Conservation (phyloP, 2,329 filamentous ascomycete species). For the Pestalotiopsis sp. region DNA sequence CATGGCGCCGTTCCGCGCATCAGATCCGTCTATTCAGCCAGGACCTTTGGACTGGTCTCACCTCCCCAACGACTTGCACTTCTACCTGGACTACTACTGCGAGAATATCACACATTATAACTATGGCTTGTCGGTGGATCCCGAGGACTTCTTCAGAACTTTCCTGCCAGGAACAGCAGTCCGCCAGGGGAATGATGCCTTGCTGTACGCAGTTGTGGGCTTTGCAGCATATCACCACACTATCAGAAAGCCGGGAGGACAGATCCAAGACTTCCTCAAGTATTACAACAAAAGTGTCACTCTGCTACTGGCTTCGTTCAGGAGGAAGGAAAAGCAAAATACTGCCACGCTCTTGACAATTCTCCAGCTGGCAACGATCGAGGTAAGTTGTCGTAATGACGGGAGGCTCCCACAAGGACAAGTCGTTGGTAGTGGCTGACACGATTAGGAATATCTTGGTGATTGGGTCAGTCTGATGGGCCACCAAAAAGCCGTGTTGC, state of each 20-base stretch:
- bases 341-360: constrained; percentile 83
- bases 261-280: constrained; percentile 78
- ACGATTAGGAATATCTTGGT: constrained; percentile 79
- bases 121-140: constrained; percentile 76
- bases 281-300: constrained; percentile 91
- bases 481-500: constrained; percentile 86
- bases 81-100: constrained; percentile 77
- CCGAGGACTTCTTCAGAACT: constrained; percentile 72
- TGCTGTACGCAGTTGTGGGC: constrained; percentile 84
- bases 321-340: constrained; percentile 69
- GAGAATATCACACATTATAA: constrained; percentile 80
- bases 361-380: constrained; percentile 88
- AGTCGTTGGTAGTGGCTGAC: constrained; percentile 16
- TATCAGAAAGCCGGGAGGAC: constrained; percentile 69
- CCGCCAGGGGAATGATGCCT: constrained; percentile 66
- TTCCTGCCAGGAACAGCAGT: constrained; percentile 74
- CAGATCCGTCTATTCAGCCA: constrained; percentile 30
- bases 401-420: constrained; percentile 16
- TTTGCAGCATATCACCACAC: constrained; percentile 89
- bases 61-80: constrained; percentile 71
- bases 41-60: constrained; percentile 52
- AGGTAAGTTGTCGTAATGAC: constrained; percentile 59
- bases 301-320: constrained; percentile 71
- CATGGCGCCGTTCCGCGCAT: constrained; percentile 32
- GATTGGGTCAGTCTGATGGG: constrained; percentile 94